Base-by-base conservation (phyloP, 805 yeast genomes). In the Schwanniomyces sp. region DNA sequence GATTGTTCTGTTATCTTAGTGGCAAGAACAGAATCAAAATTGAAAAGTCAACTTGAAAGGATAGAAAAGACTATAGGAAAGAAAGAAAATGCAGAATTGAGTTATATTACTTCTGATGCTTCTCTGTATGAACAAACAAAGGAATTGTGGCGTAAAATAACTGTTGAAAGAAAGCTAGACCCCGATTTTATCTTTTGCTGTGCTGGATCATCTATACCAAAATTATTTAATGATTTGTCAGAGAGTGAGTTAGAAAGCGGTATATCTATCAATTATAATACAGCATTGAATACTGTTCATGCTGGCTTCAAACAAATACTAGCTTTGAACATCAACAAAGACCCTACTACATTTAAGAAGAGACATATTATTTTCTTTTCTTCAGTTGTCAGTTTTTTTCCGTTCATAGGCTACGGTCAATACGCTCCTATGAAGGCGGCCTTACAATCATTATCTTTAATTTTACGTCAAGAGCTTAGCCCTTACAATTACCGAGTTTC, bases 351-450 rank as follows among this genome's bases (percentile, higher is more conserved):
- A 36, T 45, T 52, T 61, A 52, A 79, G 84, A 48, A 85, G 76
- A 58, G 76, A 82, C 54, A 81, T 82, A 21, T 79, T 75, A 50
- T 85, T 78, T 54, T 73, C 10, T 68, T 70, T 57, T 87, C 96
- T 0, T 88, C 96, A 2, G 87, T 84, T 4, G 81, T 86, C 8
- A 91, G 95, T 2, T 82, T 86, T 54, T 92, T 81, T 70, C 90
- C 97, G 5, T 86, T 92, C 59, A 87, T 90, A 39, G 99, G 99
- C 0, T 94, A 94, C 63, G 78, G 84, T 0, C 92, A 89, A 57
- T 94, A 94, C 62, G 91, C 94, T 0, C 99, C 99, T 0, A 66
- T 84, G 54, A 94, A 94, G 63, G 85, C 89, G 0, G 96, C 97
- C 0, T 63, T 92, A 12, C 78, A 88, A 57, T 72, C 96, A 0